These are phyloP conservation scores for Diplodia mutila DNA, from an alignment of 2,329 filamentous ascomycete genomes.

Conservation along the genomic window DNA sequence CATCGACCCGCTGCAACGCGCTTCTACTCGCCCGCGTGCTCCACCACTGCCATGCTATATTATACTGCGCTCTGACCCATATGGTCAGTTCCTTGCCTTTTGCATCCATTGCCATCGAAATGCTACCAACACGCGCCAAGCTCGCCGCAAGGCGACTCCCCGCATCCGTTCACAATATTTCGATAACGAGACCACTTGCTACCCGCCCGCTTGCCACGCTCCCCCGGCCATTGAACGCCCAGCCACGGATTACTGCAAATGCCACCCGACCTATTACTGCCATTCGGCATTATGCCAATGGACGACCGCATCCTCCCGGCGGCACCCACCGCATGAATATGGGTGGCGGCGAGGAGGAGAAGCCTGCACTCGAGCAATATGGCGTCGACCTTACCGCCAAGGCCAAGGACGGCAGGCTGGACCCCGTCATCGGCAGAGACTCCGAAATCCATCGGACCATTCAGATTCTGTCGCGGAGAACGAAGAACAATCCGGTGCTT, in stretches of 20 bases:
- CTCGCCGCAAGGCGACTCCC: conserved; percentile 42
- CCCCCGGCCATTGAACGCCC: conserved; percentile 29
- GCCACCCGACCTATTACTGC: conserved; percentile 33
- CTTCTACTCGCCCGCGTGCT: background rate
- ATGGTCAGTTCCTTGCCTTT: background rate
- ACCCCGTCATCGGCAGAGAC: conserved; percentile 93
- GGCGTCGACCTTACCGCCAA: conserved; percentile 86
- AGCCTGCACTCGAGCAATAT: conserved; percentile 86
- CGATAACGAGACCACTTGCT: background rate
- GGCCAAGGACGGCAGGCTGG: conserved; percentile 86
- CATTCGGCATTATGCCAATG: conserved; percentile 61
- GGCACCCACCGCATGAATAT: conserved; percentile 95
- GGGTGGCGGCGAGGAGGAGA: conserved; percentile 69
- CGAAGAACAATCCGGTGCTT: conserved; percentile 95
- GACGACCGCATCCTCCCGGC: conserved; percentile 78
- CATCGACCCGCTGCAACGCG: conserved; percentile 17
- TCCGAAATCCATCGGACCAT: conserved; percentile 92
- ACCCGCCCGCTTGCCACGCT: conserved; percentile 20
- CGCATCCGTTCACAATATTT: conserved; percentile 13
- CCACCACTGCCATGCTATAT: conserved; percentile 5
- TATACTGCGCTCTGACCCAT: background rate
- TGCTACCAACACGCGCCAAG: conserved; percentile 43
- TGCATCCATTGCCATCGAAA: conserved; percentile 29
- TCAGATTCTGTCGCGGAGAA: conserved; percentile 87
- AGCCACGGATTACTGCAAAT: conserved; percentile 33